Conservation (phyloP, 202 grass and related monocot genomes). For the Dendrocalamus latiflorus region DNA sequence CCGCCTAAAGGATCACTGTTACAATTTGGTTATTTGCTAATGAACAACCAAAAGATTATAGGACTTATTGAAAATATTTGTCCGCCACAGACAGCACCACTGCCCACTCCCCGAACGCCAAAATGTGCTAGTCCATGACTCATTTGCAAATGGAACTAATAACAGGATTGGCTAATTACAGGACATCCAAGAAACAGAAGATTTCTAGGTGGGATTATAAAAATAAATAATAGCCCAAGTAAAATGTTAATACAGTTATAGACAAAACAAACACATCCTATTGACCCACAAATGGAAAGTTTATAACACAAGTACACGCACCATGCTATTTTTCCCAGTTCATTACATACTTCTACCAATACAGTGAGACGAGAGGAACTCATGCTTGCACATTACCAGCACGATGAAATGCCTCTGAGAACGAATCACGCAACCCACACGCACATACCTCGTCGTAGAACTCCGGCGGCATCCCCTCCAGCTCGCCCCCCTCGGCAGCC, state of each 20-base stretch:
- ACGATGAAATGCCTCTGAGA: constrained; percentile 24
- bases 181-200: background rate
- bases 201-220: background rate
- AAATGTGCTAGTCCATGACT: background rate
- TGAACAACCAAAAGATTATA: background rate
- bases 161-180: background rate
- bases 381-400: background rate
- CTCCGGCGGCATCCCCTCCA: constrained; percentile 44
- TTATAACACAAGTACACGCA: background rate
- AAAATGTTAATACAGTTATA: background rate
- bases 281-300: background rate
- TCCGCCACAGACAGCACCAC: background rate
- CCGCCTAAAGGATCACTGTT: too few species aligned
- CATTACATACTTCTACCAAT: background rate
- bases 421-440: background rate
- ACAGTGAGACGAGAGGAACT: background rate
- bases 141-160: background rate
- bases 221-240: background rate
- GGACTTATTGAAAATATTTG: background rate
- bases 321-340: background rate
- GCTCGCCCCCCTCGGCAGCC: constrained; percentile 12
- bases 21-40: background rate
- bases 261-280: background rate
- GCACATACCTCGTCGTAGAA: constrained; percentile 59
- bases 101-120: background rate